These are phyloP conservation scores for Nematodospora valgi DNA, from an alignment of 805 yeast genomes.

Conservation along the genomic window DNA sequence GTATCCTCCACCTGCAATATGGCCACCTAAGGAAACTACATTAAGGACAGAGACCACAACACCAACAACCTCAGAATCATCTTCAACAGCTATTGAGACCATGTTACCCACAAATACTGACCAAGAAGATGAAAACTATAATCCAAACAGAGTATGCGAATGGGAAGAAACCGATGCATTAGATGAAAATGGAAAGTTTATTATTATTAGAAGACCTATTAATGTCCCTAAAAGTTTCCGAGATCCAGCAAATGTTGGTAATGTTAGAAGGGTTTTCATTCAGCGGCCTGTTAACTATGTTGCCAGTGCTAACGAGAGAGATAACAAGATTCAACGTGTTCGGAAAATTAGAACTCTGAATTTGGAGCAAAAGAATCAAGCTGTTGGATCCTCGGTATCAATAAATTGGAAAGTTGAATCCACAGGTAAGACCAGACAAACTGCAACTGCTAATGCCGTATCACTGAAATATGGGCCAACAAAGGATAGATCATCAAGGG, in stretches of 20 bases:
- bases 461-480: too few relatives aligned
- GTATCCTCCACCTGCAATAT: slow-evolving; percentile 8
- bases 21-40: slow-evolving; percentile 6
- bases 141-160: slow-evolving; percentile 9
- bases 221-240: slow-evolving; percentile 14
- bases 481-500: background rate
- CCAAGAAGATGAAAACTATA: slow-evolving; percentile 6
- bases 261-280: slow-evolving; percentile 13
- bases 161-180: slow-evolving; percentile 21
- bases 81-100: background rate
- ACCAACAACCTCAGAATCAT: slow-evolving; percentile 6
- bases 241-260: slow-evolving; percentile 10
- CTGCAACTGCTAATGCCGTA: too few relatives aligned
- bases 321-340: too few relatives aligned
- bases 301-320: too few relatives aligned
- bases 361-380: too few relatives aligned
- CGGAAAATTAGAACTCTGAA: too few relatives aligned
- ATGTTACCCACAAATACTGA: background rate
- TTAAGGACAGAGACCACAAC: too few relatives aligned
- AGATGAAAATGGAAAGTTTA: slow-evolving; percentile 16
- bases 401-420: too few relatives aligned
- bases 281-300: slow-evolving; percentile 6
- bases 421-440: too few relatives aligned
- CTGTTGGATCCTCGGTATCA: too few relatives aligned
- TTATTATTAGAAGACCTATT: slow-evolving; percentile 18